These are phyloP conservation scores for Aspergillus sp. DNA, from an alignment of 2,329 filamentous ascomycete species.

Conservation along the genomic window DNA sequence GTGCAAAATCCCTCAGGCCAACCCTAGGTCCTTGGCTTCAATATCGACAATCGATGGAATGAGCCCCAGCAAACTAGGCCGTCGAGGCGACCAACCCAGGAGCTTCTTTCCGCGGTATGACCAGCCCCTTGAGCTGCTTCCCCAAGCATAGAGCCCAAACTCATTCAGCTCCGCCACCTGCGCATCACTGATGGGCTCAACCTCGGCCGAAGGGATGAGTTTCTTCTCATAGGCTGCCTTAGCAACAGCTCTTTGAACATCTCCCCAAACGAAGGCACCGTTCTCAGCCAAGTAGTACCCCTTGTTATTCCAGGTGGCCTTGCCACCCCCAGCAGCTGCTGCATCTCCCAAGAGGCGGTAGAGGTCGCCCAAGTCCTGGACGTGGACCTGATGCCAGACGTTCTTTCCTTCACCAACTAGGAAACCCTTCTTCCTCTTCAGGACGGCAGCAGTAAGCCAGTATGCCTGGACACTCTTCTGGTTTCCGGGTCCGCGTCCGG, in stretches of 20 bases:
- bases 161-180: conserved; percentile 45
- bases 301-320: conserved; percentile 43
- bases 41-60: conserved; percentile 55
- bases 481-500: conserved; percentile 36
- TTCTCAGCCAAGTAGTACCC: conserved; percentile 52
- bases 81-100: conserved; percentile 39
- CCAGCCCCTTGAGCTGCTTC: conserved; percentile 37
- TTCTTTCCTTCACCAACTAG: conserved; percentile 42
- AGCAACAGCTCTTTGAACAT: conserved; percentile 37
- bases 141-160: conserved; percentile 37
- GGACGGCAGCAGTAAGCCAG: conserved; percentile 36
- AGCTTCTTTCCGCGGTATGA: conserved; percentile 38
- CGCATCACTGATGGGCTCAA: conserved; percentile 33
- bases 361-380: conserved; percentile 41
- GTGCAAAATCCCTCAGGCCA: conserved; percentile 18
- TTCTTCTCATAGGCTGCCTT: conserved; percentile 55
- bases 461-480: conserved; percentile 45
- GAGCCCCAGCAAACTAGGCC: conserved; percentile 53
- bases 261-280: conserved; percentile 42
- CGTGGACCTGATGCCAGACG: conserved; percentile 42
- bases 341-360: conserved; percentile 40
- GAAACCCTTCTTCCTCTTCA: conserved; percentile 38
- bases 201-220: conserved; percentile 46
- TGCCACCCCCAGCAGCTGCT: conserved; percentile 38
- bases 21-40: conserved; percentile 44